Percentiles rank a stretch among this genome's conserved stretches.
These are phyloP conservation scores for Populus hybrid DNA, from an alignment of 441 rosid species.

Conservation along the genomic window DNA sequence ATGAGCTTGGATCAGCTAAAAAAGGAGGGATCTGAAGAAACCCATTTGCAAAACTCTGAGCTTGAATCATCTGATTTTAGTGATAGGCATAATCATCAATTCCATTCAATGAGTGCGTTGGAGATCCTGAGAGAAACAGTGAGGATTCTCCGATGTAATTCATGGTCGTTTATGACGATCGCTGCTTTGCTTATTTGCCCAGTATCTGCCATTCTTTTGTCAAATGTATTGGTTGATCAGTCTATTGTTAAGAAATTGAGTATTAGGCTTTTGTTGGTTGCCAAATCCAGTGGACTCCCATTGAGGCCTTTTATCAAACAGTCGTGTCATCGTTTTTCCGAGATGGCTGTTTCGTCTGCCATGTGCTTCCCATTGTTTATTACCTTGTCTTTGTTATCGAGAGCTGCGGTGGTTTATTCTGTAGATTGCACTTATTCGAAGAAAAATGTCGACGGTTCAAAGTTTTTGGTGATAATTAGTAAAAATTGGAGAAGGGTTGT, in stretches of 20 bases:
- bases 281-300: constrained; percentile 74
- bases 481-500: constrained; percentile 70
- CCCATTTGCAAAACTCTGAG: constrained; percentile 35
- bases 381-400: constrained; percentile 57
- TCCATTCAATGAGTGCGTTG: constrained; percentile 68
- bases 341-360: constrained; percentile 59
- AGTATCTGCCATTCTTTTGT: constrained; percentile 60
- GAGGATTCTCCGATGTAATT: constrained; percentile 71
- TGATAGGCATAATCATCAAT: constrained; percentile 23
- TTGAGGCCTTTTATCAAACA: constrained; percentile 55
- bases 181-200: constrained; percentile 69
- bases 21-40: constrained; percentile 32
- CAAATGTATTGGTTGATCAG: constrained; percentile 67
- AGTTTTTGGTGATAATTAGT: constrained; percentile 44
- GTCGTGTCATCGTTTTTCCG: constrained; percentile 64
- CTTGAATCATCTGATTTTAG: constrained; percentile 29
- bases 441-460: constrained; percentile 40
- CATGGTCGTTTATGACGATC: constrained; percentile 56
- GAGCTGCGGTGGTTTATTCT: constrained; percentile 71
- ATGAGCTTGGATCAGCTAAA: constrained; percentile 27
- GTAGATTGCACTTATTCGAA: constrained; percentile 75
- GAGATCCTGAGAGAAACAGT: constrained; percentile 89
- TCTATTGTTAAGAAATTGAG: constrained; percentile 59
- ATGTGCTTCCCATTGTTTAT: constrained; percentile 72
- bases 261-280: constrained; percentile 55